Conservation (phyloP, 2,329 filamentous ascomycete genomes). For the Hypoxylon sp. region DNA sequence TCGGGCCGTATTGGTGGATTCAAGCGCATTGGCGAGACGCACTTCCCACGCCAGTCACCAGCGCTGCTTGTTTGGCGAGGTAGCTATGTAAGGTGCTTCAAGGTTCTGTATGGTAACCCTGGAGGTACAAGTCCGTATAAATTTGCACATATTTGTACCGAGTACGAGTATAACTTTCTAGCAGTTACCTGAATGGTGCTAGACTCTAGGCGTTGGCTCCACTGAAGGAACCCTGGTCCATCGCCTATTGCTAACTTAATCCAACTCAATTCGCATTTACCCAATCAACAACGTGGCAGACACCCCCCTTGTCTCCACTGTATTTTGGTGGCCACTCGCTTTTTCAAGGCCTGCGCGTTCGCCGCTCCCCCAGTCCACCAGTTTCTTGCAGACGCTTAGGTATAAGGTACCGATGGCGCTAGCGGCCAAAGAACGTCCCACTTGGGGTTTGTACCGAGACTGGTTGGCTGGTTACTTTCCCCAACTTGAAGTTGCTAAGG, state of each 20-base stretch:
- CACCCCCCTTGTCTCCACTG: slow-evolving; percentile 33
- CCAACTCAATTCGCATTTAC: slow-evolving; percentile 14
- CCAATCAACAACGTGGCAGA: slow-evolving; percentile 17
- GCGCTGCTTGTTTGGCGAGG: slow-evolving; percentile 4
- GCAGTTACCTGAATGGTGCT: slow-evolving; percentile 38
- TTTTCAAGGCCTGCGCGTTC: slow-evolving; percentile 39
- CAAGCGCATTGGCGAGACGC: slow-evolving; percentile 19
- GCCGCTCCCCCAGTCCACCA: slow-evolving; percentile 30
- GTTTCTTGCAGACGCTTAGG: slow-evolving; percentile 24
- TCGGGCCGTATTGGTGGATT: slow-evolving; percentile 31
- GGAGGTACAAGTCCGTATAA: not conserved
- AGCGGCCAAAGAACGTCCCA: slow-evolving; percentile 44
- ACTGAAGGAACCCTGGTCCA: slow-evolving; percentile 36
- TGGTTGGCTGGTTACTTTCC: slow-evolving; percentile 38
- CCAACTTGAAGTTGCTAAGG: slow-evolving; percentile 28
- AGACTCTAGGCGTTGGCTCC: slow-evolving; percentile 22
- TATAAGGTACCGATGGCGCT: slow-evolving; percentile 30
- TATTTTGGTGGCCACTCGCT: slow-evolving; percentile 34
- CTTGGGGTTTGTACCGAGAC: slow-evolving; percentile 26
- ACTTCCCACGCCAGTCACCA: slow-evolving; percentile 7
- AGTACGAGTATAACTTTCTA: slow-evolving; percentile 29
- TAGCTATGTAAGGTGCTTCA: not conserved
- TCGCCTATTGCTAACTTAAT: slow-evolving; percentile 28
- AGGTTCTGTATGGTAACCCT: no score
- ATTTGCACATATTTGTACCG: slow-evolving; percentile 16